A percentile compares a stretch with the other conserved stretches of the same genome.
These are phyloP conservation scores for Achaetomiella virescens DNA, from an alignment of 495 filamentous ascomycete genomes.

Conservation along the genomic window DNA sequence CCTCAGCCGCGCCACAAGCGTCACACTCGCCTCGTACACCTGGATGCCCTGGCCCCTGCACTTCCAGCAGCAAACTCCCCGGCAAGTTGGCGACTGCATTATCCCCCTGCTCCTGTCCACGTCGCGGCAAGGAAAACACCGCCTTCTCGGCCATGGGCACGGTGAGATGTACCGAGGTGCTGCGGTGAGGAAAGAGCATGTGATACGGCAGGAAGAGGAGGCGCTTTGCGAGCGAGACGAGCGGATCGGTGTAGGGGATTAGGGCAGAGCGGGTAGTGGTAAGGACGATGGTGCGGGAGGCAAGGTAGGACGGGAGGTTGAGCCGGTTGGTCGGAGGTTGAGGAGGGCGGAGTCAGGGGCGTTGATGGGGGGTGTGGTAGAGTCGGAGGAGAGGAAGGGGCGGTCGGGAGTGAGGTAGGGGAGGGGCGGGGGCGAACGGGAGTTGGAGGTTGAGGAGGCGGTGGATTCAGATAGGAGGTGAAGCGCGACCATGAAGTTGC, in stretches of 20 bases:
- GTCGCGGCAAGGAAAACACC: not conserved
- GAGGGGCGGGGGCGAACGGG: slow-evolving; percentile 13
- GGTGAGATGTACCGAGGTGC: slow-evolving; percentile 46
- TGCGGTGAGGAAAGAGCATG: slow-evolving; percentile 36
- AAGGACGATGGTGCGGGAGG: slow-evolving; percentile 29
- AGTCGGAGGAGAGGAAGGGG: slow-evolving; percentile 2
- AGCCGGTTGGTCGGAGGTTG: too few species aligned
- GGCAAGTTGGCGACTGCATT: slow-evolving; percentile 55
- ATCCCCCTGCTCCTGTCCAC: not conserved
- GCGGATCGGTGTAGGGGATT: slow-evolving; percentile 36
- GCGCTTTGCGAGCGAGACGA: slow-evolving; percentile 34
- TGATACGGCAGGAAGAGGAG: slow-evolving; percentile 41
- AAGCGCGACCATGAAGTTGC: slow-evolving; percentile 95
- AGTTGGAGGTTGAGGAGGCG: not conserved
- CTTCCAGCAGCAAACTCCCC: slow-evolving; percentile 52
- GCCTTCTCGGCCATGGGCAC: slow-evolving; percentile 48
- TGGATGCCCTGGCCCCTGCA: slow-evolving; percentile 65
- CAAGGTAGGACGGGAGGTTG: slow-evolving; percentile 14
- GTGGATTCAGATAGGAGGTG: slow-evolving; percentile 41
- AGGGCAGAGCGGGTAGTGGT: slow-evolving; percentile 34
- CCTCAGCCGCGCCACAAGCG: slow-evolving; percentile 62
- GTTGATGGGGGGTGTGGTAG: not conserved
- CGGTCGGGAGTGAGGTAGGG: slow-evolving; percentile 11
- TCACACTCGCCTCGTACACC: slow-evolving; percentile 63
- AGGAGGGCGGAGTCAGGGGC: slow-evolving; percentile 6